A percentile compares a stretch with the other conserved stretches of the same genome.
phyloP scores from a whole-genome alignment of 2,329 filamentous ascomycete genomes.

The Aspergillus fijiensis region DNA sequence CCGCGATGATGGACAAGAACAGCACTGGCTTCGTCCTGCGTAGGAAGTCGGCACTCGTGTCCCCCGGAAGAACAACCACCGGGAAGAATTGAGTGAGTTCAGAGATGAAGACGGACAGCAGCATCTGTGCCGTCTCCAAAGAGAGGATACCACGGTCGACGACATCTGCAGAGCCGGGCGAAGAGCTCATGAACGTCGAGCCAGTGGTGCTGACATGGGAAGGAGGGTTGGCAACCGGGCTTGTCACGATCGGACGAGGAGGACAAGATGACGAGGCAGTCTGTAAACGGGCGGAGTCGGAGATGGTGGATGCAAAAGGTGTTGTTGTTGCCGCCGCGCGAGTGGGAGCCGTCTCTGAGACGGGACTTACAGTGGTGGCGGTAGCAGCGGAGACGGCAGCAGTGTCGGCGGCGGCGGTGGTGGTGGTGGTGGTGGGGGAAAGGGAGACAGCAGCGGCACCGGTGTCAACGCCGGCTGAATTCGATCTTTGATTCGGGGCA shows the following conservation, averaged over 20 bases:
- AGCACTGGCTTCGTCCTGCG: slow-evolving; percentile 4
- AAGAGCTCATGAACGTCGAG: background rate
- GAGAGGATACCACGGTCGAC: background rate
- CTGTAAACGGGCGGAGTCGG: background rate
- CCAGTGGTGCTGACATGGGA: background rate
- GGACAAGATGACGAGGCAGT: background rate
- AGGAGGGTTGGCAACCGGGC: background rate
- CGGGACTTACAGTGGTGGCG: background rate
- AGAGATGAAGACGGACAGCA: background rate
- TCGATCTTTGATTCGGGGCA: background rate
- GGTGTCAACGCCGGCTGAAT: background rate
- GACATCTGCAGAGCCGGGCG: slow-evolving; percentile 1
- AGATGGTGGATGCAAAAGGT: background rate
- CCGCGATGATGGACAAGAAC: slow-evolving; percentile 5
- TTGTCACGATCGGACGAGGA: background rate
- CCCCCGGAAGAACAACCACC: background rate
- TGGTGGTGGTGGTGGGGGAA: background rate
- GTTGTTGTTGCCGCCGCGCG: background rate
- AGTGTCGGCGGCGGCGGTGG: background rate
- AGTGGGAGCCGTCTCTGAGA: background rate
- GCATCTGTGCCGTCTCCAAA: background rate
- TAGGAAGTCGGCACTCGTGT: background rate
- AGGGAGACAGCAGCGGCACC: background rate
- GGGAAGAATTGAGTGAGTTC: slow-evolving; percentile 1
- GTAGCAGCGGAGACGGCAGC: background rate